Conservation (phyloP, 2,329 filamentous ascomycete genomes). For the Alternaria burnsii region DNA sequence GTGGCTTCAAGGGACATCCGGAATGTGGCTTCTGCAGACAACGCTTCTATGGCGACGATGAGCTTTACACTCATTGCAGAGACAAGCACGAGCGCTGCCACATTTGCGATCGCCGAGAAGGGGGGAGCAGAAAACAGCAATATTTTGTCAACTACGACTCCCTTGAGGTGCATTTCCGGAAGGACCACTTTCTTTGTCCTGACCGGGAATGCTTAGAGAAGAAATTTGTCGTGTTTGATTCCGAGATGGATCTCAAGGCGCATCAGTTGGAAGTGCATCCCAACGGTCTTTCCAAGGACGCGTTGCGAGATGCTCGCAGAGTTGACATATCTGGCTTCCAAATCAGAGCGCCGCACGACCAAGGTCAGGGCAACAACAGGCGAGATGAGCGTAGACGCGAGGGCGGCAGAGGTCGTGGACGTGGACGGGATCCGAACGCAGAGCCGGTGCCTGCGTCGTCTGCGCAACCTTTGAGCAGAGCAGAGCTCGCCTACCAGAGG, state of each 20-base stretch:
- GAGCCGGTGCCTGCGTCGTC: slow-evolving; percentile 80
- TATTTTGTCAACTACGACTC: slow-evolving; percentile 92
- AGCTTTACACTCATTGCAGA: slow-evolving; percentile 91
- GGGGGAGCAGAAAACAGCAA: slow-evolving; percentile 72
- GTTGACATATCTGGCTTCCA: slow-evolving; percentile 92
- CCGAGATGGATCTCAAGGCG: slow-evolving; percentile 92
- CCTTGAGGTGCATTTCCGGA: slow-evolving; percentile 84
- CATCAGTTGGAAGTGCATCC: slow-evolving; percentile 89
- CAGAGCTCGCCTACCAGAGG: slow-evolving; percentile 89
- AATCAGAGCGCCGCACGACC: slow-evolving; percentile 74
- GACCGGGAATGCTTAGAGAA: slow-evolving; percentile 92
- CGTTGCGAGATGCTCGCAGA: slow-evolving; percentile 79
- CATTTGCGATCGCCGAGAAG: slow-evolving; percentile 78
- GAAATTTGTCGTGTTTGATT: slow-evolving; percentile 97
- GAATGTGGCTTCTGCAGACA: slow-evolving; percentile 91
- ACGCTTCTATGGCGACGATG: slow-evolving; percentile 95
- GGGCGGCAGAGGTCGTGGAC: slow-evolving; percentile 63
- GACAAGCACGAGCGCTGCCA: slow-evolving; percentile 96
- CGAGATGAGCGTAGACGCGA: slow-evolving; percentile 48
- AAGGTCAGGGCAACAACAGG: slow-evolving; percentile 55
- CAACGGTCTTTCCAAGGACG: slow-evolving; percentile 80
- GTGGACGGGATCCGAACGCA: slow-evolving; percentile 86
- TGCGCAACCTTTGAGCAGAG: slow-evolving; percentile 80
- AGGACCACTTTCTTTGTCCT: slow-evolving; percentile 84
- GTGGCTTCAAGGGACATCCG: slow-evolving; percentile 94